Percentiles rank a stretch among this genome's conserved stretches.
Conservation (phyloP, 148 eudicot genomes). For the Chenopodium suecicum region DNA sequence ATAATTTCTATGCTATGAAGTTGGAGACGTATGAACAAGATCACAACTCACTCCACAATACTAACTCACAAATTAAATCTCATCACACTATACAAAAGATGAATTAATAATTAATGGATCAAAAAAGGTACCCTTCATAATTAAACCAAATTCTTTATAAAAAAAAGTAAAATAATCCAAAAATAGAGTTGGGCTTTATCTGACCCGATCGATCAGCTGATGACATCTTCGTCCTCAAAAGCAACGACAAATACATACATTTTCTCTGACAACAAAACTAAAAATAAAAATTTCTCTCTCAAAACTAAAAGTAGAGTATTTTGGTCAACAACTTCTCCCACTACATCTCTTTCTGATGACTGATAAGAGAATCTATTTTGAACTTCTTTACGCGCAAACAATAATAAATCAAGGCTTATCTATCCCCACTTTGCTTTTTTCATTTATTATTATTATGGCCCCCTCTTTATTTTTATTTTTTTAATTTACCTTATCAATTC, state of each 20-base stretch:
- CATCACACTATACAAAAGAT: no score
- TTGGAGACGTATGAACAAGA: no score
- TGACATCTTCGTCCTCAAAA: not conserved
- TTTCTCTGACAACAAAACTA: not conserved
- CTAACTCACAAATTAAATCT: no score
- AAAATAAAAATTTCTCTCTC: not conserved
- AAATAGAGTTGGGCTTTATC: not conserved
- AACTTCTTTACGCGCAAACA: constrained; percentile 16
- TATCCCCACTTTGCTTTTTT: not conserved
- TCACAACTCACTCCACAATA: no score
- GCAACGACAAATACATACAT: constrained; percentile 2
- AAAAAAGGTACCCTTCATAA: no score
- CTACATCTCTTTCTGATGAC: constrained; percentile 4
- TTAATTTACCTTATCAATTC: not conserved
- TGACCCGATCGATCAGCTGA: not conserved
- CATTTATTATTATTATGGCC: constrained; percentile 1
- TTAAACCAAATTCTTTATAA: no score
- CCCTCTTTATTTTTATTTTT: no score
- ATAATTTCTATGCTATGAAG: no score
- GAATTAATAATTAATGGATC: no score
- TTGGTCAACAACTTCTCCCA: constrained; percentile 36
- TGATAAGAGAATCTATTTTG: constrained; percentile 10
- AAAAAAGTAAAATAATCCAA: no score
- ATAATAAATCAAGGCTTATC: not conserved
- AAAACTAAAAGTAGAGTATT: no score